Base-by-base conservation (phyloP, 495 filamentous ascomycete genomes). In the Xylaria longipes region DNA sequence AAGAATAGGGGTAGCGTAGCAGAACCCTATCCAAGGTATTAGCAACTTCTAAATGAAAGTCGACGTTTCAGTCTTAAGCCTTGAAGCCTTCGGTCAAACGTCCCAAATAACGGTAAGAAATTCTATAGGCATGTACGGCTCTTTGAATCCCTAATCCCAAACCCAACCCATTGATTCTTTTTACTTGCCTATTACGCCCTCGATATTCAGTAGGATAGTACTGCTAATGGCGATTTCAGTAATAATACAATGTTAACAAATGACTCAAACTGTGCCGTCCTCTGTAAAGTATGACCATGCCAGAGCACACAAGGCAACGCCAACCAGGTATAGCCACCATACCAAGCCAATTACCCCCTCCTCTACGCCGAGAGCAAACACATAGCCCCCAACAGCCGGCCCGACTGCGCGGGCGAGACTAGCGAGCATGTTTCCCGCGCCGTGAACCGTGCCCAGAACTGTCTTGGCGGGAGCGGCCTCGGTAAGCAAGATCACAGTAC, bases 391-490 rank as follows among this genome's bases (percentile, higher is more conserved):
- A n/a, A 91, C 64, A 1, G 88, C 84, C 5, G 92, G 92, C 0
- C 92, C 92, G 11, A 93, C 75, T 0, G 92, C 90, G 22, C 91
- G 84, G 20, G 87, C 86, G 5, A 86, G 82, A 50, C 84, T 88
- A 3, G 85, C 80, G 12, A 93, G 81, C 79, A 87, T 90, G 74
- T 91, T 90, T 4, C 88, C 91, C 0, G 91, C 83, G 0, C 92
- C 92, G 71, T 94, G 90, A 0, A 95, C 83, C 1, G 91, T 93
- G 0, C 91, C 91, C 9, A 94, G 77, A 3, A 92, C 85, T 6
- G 75, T 82, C 5, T 87, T 85, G 48, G 88, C 82, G 3, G 91
- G 89, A n/a, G 89, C 87, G 17, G 84, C 84, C 71, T 94, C 93
- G 20, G 90, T 93, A 0, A 94, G 82, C 1, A 95, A 79, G 17